These are phyloP conservation scores for Karstenula rhodostoma DNA, from an alignment of 2,329 filamentous ascomycete species.

Conservation along the genomic window DNA sequence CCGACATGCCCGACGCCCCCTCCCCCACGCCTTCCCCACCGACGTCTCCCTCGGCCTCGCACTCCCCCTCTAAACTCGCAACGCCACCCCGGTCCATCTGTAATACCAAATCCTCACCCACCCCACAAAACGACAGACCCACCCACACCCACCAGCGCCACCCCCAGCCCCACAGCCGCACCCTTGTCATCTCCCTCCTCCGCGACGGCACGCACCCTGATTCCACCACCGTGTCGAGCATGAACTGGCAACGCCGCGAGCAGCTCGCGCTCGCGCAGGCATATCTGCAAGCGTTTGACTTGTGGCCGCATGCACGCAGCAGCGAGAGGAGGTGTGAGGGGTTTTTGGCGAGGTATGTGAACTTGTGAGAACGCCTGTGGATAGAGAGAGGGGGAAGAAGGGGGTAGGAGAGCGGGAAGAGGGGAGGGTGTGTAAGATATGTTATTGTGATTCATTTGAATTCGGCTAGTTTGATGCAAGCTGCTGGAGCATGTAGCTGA, in stretches of 20 bases:
- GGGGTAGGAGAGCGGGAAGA: not conserved
- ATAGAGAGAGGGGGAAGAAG: not conserved
- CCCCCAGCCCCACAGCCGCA: not conserved
- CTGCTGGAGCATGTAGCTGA: too few relatives aligned
- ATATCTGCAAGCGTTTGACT: not conserved
- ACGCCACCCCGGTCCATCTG: too few relatives aligned
- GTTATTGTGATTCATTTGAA: too few relatives aligned
- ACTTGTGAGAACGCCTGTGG: too few relatives aligned
- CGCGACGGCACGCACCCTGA: not conserved
- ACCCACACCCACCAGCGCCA: not conserved
- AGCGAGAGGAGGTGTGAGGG: not conserved
- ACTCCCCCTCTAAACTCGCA: too few relatives aligned
- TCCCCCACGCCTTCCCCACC: not conserved
- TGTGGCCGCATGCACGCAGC: not conserved
- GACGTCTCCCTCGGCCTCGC: too few relatives aligned
- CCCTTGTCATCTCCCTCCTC: not conserved
- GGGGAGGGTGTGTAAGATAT: not conserved
- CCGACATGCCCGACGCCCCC: not conserved
- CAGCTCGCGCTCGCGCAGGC: not conserved
- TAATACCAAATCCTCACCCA: too few relatives aligned
- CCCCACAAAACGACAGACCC: not conserved
- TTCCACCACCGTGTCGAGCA: too few relatives aligned
- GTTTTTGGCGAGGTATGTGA: not conserved
- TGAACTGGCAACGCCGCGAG: constrained; percentile 4
- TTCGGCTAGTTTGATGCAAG: too few relatives aligned